Percentiles rank a stretch among this genome's conserved stretches.
Evolutionary conservation across 2,329 filamentous ascomycete genomes (phyloP).

Genomic region (Xylariaceae sp.): DNA sequence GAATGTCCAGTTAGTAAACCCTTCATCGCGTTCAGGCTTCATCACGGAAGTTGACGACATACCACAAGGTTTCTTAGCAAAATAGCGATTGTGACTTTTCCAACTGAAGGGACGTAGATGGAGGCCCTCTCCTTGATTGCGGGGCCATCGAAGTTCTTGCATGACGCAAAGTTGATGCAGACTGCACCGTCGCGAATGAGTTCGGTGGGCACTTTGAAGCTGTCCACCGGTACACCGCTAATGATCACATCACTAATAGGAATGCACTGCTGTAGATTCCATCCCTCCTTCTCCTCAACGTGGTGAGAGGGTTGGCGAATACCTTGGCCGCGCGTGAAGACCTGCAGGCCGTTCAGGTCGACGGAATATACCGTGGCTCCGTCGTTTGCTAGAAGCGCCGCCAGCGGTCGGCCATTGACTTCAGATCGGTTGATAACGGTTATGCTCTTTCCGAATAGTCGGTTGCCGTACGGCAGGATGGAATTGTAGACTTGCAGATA

Average conservation of each 20-base stretch:
- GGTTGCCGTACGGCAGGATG: conserved; percentile 86
- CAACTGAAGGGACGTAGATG: conserved; percentile 94
- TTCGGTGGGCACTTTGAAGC: conserved; percentile 82
- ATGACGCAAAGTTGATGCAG: conserved; percentile 98
- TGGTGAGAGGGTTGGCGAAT: conserved; percentile 82
- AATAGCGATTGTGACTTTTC: conserved; percentile 94
- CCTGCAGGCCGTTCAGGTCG: conserved; percentile 83
- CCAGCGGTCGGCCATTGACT: conserved; percentile 88
- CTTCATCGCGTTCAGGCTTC: background rate
- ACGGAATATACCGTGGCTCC: conserved; percentile 94
- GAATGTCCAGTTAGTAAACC: conserved; percentile 23
- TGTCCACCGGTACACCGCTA: conserved; percentile 80
- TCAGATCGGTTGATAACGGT: conserved; percentile 96
- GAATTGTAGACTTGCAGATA: conserved; percentile 95
- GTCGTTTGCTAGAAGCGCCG: conserved; percentile 90
- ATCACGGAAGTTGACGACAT: conserved; percentile 35
- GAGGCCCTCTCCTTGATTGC: conserved; percentile 92
- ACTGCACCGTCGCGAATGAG: conserved; percentile 83
- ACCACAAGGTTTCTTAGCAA: conserved; percentile 84
- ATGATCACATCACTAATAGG: conserved; percentile 92
- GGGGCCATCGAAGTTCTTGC: conserved; percentile 81
- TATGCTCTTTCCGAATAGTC: conserved; percentile 87
- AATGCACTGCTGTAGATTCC: conserved; percentile 73
- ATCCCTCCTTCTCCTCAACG: conserved; percentile 75
- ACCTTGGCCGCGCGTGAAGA: conserved; percentile 85